Evolutionary conservation across 148 eudicot species (phyloP).

Genomic region (Pharnaceum exiguum): DNA sequence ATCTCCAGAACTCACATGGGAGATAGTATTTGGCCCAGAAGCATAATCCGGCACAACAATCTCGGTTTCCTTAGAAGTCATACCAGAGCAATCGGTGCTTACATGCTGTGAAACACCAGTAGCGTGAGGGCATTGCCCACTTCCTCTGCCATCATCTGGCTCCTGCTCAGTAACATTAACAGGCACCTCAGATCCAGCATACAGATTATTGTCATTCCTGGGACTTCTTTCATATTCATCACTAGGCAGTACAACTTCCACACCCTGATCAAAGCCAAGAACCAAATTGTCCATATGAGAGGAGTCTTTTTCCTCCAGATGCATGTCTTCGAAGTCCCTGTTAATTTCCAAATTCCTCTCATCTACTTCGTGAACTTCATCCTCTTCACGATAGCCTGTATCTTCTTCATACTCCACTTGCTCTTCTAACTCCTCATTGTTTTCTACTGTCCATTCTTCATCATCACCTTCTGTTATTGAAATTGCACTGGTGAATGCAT

Average conservation of each 20-base stretch:
- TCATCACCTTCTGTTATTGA: constrained; percentile 62
- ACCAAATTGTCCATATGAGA: constrained; percentile 60
- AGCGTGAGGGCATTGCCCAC: constrained; percentile 27
- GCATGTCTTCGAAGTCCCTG: constrained; percentile 59
- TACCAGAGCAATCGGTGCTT: constrained; percentile 19
- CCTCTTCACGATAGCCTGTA: constrained; percentile 76
- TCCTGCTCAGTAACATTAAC: constrained; percentile 28
- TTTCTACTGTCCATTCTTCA: constrained; percentile 78
- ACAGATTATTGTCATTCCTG: constrained; percentile 33
- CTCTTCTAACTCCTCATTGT: constrained; percentile 56
- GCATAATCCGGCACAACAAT: constrained; percentile 27
- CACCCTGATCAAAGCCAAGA: constrained; percentile 93
- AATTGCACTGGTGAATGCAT: constrained; percentile 25
- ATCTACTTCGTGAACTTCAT: constrained; percentile 67
- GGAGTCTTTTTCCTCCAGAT: constrained; percentile 45
- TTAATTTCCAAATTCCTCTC: constrained; percentile 49
- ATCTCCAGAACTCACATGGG: constrained; percentile 25
- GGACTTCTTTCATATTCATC: constrained; percentile 61
- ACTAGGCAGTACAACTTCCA: constrained; percentile 70
- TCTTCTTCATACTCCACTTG: constrained; percentile 95
- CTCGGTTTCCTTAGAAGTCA: constrained; percentile 26
- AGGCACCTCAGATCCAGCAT: constrained; percentile 32
- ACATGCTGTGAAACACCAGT: constrained; percentile 23
- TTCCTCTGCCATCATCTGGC: constrained; percentile 29
- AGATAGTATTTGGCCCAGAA: constrained; percentile 22